A percentile compares a stretch with the other conserved stretches of the same genome.
Evolutionary conservation across 306 rosid species (phyloP).

Genomic region (Spatholobus suberectus): DNA sequence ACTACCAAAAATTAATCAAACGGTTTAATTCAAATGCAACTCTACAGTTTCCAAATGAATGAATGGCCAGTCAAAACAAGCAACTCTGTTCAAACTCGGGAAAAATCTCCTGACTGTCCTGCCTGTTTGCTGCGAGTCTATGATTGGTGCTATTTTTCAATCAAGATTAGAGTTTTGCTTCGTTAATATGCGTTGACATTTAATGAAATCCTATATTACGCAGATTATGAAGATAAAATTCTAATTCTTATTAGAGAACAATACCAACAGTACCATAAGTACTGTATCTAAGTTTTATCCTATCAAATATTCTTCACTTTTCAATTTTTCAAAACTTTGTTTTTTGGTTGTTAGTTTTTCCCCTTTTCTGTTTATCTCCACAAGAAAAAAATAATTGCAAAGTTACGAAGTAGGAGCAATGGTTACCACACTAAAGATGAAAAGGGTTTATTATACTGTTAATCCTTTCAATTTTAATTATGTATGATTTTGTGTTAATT

Average conservation of each 20-base stretch:
- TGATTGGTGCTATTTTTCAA: no score
- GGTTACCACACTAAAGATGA: background rate
- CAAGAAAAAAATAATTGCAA: background rate
- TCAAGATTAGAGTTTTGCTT: no score
- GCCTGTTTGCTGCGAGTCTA: background rate
- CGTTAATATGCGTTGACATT: no score
- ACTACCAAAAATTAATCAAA: background rate
- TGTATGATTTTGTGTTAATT: background rate
- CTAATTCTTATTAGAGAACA: no score
- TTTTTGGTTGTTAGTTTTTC: background rate
- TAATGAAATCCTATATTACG: no score
- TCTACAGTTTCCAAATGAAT: background rate
- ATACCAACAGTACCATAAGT: no score
- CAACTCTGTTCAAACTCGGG: conserved; percentile 7
- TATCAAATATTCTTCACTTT: background rate
- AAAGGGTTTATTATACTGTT: background rate
- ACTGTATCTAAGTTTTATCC: no score
- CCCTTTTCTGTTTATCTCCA: background rate
- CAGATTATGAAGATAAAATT: no score
- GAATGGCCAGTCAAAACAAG: conserved; percentile 1
- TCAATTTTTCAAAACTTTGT: background rate
- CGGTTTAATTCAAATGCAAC: background rate
- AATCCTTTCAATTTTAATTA: background rate
- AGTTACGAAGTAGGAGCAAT: background rate
- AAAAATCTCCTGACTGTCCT: background rate